A percentile compares a stretch with the other conserved stretches of the same genome.
Conservation (phyloP, 768 basidiomycete species). For the Russula dissimulans region DNA sequence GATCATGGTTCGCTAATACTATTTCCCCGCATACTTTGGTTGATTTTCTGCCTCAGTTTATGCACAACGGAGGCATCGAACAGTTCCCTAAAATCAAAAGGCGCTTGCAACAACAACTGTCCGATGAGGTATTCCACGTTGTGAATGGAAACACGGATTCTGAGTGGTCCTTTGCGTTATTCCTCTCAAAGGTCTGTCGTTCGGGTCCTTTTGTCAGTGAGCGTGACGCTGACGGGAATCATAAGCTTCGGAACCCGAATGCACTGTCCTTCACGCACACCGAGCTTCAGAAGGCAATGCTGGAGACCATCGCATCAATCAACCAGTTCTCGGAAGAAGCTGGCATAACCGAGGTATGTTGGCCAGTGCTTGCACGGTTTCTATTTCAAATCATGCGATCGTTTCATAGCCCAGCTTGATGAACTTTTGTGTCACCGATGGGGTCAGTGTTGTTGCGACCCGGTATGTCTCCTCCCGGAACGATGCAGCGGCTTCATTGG, state of each 20-base stretch:
- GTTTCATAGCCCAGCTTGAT: slow-evolving; percentile 64
- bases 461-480: slow-evolving; percentile 88
- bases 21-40: neutral
- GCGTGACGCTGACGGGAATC: neutral
- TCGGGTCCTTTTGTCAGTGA: neutral
- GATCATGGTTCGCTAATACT: slow-evolving; percentile 59
- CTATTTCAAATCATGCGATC: neutral
- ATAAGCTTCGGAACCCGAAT: slow-evolving; percentile 70
- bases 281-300: slow-evolving; percentile 75
- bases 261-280: slow-evolving; percentile 66
- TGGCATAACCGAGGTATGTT: slow-evolving; percentile 57
- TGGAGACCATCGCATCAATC: slow-evolving; percentile 72
- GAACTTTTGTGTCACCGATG: slow-evolving; percentile 97
- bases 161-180: slow-evolving; percentile 94
- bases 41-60: slow-evolving; percentile 49
- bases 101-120: slow-evolving; percentile 59
- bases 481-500: slow-evolving; percentile 68
- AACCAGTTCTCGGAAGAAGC: slow-evolving; percentile 69
- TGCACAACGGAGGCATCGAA: slow-evolving; percentile 95
- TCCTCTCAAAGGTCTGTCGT: slow-evolving; percentile 62
- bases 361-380: neutral
- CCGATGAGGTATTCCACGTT: slow-evolving; percentile 77
- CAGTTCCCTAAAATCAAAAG: slow-evolving; percentile 79
- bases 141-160: slow-evolving; percentile 98
- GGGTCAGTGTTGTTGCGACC: slow-evolving; percentile 86